Evolutionary conservation across 2,329 filamentous ascomycete species (phyloP).

Genomic region (Paraconiothyrium sp.): DNA sequence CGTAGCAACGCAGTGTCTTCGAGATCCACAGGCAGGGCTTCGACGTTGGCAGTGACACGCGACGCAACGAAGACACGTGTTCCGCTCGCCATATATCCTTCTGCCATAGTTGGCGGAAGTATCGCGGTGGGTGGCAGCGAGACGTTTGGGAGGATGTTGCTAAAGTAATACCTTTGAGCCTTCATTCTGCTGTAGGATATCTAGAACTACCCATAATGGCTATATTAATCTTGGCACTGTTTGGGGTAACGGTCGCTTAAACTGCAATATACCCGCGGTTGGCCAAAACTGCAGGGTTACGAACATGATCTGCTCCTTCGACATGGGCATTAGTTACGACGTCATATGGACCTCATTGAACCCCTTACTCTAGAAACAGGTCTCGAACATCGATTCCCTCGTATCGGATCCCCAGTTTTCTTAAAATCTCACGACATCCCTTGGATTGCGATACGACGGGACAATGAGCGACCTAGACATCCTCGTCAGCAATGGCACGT

Average conservation of each 20-base stretch:
- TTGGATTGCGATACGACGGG: not conserved
- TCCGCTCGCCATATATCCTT: no score
- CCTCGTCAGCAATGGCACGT: constrained; percentile 14
- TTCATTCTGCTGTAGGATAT: not conserved
- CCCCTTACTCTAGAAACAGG: not conserved
- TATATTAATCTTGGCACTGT: not conserved
- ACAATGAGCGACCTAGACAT: constrained; percentile 14
- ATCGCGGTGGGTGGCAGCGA: no score
- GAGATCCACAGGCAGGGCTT: not conserved
- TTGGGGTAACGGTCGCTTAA: constrained; percentile 4
- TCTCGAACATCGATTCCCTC: not conserved
- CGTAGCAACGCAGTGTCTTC: not conserved
- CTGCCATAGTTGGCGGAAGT: no score
- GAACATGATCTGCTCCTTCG: constrained; percentile 12
- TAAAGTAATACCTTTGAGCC: no score
- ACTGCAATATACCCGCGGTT: constrained; percentile 7
- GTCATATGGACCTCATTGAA: constrained; percentile 12
- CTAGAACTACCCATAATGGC: not conserved
- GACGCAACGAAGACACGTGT: no score
- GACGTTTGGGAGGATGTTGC: no score
- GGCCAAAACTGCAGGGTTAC: constrained; percentile 8
- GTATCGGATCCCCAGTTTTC: not conserved
- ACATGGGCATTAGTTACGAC: not conserved
- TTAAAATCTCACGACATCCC: not conserved
- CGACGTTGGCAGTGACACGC: not conserved